A percentile compares a stretch with the other conserved stretches of the same genome.
phyloP scores from a whole-genome alignment of 1,284 basidiomycete genomes.

The Boletus semigastroideus region DNA sequence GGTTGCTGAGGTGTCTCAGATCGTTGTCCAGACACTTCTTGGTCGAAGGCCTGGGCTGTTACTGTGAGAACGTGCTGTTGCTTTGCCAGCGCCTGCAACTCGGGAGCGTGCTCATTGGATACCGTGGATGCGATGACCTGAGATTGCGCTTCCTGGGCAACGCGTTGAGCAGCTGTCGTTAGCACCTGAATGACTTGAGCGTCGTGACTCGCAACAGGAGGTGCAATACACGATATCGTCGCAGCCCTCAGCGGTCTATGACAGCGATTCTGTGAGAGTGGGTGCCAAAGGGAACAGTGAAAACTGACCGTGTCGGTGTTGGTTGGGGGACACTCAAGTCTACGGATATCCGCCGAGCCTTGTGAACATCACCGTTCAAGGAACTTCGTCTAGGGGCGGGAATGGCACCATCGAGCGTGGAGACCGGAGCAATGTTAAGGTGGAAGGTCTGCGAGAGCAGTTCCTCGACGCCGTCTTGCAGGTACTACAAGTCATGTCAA shows the following conservation, averaged over 20 bases:
- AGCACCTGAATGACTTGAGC: conserved; percentile 73
- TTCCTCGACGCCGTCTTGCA: conserved; percentile 72
- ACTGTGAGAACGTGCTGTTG: conserved; percentile 78
- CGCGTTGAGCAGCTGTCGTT: conserved; percentile 70
- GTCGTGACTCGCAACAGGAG: conserved; percentile 40
- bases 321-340: conserved; percentile 51
- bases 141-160: conserved; percentile 69
- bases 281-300: not conserved
- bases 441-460: conserved; percentile 63
- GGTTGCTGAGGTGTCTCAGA: conserved; percentile 45
- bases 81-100: conserved; percentile 68
- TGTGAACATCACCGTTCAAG: conserved; percentile 49
- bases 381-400: conserved; percentile 60
- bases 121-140: conserved; percentile 54
- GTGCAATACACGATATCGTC: conserved; percentile 19
- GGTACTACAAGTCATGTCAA: conserved; percentile 47
- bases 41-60: conserved; percentile 73
- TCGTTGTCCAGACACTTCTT: conserved; percentile 56
- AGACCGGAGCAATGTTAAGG: conserved; percentile 70
- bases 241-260: conserved; percentile 31
- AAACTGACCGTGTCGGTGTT: conserved; percentile 37
- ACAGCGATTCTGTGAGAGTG: conserved; percentile 4
- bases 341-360: conserved; percentile 56
- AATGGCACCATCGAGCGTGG: conserved; percentile 61
- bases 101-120: conserved; percentile 45